Conservation (phyloP, 345 rosid species). For the Linum trigynum region DNA sequence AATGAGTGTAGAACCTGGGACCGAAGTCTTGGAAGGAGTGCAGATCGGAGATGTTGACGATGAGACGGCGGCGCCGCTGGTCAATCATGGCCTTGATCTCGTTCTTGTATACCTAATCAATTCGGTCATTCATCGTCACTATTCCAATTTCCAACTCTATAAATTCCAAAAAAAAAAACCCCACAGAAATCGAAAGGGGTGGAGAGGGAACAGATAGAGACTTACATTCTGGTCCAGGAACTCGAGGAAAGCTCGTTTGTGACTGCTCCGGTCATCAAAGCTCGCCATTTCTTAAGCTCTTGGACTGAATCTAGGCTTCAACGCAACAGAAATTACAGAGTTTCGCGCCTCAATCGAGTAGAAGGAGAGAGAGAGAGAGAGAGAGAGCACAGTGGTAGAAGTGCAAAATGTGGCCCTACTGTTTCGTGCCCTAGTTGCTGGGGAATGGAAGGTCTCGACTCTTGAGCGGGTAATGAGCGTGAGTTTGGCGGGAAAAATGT, state of each 20-base stretch:
- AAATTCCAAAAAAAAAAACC: not conserved
- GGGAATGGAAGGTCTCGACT: too few relatives aligned
- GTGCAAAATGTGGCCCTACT: not conserved
- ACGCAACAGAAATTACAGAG: not conserved
- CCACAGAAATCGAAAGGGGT: not conserved
- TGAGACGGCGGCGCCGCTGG: slow-evolving; percentile 85
- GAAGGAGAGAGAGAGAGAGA: slow-evolving; percentile 7
- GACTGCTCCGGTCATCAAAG: slow-evolving; percentile 54
- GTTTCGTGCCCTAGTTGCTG: not conserved
- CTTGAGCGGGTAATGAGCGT: not conserved
- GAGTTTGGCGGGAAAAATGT: slow-evolving; percentile 29
- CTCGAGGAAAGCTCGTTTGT: slow-evolving; percentile 71
- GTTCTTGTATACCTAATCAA: slow-evolving; percentile 54
- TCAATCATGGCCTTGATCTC: slow-evolving; percentile 78
- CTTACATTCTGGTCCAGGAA: slow-evolving; percentile 67
- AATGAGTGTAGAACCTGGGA: slow-evolving; percentile 32
- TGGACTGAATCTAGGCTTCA: not conserved
- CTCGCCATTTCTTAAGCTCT: slow-evolving; percentile 33
- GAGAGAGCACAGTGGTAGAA: slow-evolving; percentile 7
- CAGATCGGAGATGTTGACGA: slow-evolving; percentile 82
- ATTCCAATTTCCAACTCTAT: not conserved
- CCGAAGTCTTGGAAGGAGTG: slow-evolving; percentile 61
- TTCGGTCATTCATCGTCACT: not conserved
- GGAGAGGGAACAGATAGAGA: not conserved
- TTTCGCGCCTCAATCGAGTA: not conserved